phyloP scores from a whole-genome alignment of 768 basidiomycete species.

The Auricularia sp. region DNA sequence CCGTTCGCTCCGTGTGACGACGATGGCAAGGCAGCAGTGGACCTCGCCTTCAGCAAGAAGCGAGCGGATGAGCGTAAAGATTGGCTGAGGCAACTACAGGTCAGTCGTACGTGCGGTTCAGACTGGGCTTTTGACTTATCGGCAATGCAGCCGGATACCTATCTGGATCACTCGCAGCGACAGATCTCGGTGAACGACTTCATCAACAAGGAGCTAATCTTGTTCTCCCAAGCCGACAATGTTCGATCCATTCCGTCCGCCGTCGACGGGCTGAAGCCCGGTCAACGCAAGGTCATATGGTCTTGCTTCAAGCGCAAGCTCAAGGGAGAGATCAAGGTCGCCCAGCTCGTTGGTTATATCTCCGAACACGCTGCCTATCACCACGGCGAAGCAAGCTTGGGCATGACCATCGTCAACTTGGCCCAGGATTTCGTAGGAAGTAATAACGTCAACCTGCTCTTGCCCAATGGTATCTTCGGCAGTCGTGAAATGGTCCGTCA shows the following conservation, averaged over 20 bases:
- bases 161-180: slow-evolving; percentile 75
- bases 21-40: slow-evolving; percentile 82
- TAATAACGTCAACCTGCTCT: slow-evolving; percentile 85
- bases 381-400: slow-evolving; percentile 86
- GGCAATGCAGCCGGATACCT: slow-evolving; percentile 72
- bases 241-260: slow-evolving; percentile 94
- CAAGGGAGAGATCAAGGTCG: slow-evolving; percentile 89
- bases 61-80: slow-evolving; percentile 98
- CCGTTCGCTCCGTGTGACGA: slow-evolving; percentile 74
- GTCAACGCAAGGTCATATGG: slow-evolving; percentile 95
- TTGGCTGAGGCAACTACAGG: slow-evolving; percentile 91
- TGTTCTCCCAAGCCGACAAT: slow-evolving; percentile 99
- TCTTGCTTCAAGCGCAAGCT: slow-evolving; percentile 92
- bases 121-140: not conserved
- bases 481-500: slow-evolving; percentile 44
- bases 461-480: slow-evolving; percentile 90
- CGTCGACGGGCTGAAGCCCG: slow-evolving; percentile 91
- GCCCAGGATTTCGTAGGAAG: slow-evolving; percentile 92
- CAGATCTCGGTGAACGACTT: slow-evolving; percentile 88
- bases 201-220: slow-evolving; percentile 93
- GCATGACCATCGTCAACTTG: slow-evolving; percentile 81
- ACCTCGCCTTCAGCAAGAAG: slow-evolving; percentile 99
- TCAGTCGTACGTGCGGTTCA: slow-evolving; percentile 18
- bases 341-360: slow-evolving; percentile 92
- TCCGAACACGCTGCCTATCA: slow-evolving; percentile 92